Evolutionary conservation across 495 filamentous ascomycete genomes (phyloP).

Genomic region (Parathielavia hyrcaniae): DNA sequence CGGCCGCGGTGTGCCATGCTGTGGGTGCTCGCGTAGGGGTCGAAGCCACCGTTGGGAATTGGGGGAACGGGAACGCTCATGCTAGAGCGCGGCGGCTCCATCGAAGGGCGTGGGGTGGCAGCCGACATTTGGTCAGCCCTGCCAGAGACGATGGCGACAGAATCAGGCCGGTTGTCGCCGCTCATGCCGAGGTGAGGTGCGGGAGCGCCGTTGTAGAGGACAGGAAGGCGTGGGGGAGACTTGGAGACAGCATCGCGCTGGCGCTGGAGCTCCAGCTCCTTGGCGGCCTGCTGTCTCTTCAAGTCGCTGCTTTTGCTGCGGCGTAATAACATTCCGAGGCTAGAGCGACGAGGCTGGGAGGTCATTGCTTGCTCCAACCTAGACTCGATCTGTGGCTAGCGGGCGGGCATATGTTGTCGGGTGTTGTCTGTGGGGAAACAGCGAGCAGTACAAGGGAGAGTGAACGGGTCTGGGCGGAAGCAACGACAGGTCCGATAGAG

Average conservation of each 20-base stretch:
- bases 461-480: constrained; percentile 4
- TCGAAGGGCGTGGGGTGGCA: constrained; percentile 40
- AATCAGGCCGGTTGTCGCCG: constrained; percentile 62
- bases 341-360: constrained; percentile 45
- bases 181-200: constrained; percentile 58
- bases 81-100: constrained; percentile 38
- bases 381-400: constrained; percentile 23
- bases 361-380: constrained; percentile 38
- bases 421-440: constrained; percentile 17
- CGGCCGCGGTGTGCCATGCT: constrained; percentile 97
- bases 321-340: constrained; percentile 63
- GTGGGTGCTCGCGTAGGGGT: constrained; percentile 75
- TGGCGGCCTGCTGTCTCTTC: constrained; percentile 52
- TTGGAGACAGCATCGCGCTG: constrained; percentile 63
- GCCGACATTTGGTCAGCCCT: constrained; percentile 39
- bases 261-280: constrained; percentile 61
- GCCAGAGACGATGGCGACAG: constrained; percentile 55
- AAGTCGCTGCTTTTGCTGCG: constrained; percentile 76
- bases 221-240: constrained; percentile 73
- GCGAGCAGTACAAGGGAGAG: constrained; percentile 12
- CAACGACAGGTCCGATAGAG: background rate
- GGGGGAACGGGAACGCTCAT: constrained; percentile 41
- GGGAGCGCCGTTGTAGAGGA: constrained; percentile 55
- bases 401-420: constrained; percentile 20
- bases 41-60: constrained; percentile 51